These are phyloP conservation scores for Arxiozyma bovina DNA, from an alignment of 1,139 yeast genomes.

Conservation along the genomic window DNA sequence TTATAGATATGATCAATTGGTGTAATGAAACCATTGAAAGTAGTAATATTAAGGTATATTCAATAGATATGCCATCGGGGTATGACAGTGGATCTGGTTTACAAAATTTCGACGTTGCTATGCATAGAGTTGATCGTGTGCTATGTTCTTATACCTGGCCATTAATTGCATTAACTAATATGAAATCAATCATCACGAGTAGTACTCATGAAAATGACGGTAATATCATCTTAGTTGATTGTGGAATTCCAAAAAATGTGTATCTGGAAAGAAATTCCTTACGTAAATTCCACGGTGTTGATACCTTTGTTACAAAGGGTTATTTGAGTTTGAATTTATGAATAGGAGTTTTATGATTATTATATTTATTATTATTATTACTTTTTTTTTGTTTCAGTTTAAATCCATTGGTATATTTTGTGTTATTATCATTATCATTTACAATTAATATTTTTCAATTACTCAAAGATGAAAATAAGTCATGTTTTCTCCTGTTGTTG, in stretches of 20 bases:
- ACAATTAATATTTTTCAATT: too few relatives aligned
- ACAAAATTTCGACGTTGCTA: constrained; percentile 24
- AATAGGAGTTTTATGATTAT: not conserved
- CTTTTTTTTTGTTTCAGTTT: not conserved
- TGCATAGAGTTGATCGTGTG: constrained; percentile 35
- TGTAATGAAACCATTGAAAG: constrained; percentile 46
- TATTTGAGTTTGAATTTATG: constrained; percentile 1
- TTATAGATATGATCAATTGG: constrained; percentile 49
- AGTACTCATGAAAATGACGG: constrained; percentile 4
- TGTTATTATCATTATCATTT: too few relatives aligned
- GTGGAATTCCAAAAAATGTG: constrained; percentile 51
- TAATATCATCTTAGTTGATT: constrained; percentile 48
- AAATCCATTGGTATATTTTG: too few relatives aligned
- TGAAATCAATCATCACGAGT: constrained; percentile 31
- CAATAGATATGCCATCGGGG: constrained; percentile 78
- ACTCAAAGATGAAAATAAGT: too few relatives aligned
- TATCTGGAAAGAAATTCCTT: constrained; percentile 25
- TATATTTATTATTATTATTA: not conserved
- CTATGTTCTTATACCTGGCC: constrained; percentile 66
- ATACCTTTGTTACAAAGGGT: constrained; percentile 19
- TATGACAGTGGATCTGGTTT: constrained; percentile 79
- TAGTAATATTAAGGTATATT: constrained; percentile 41
- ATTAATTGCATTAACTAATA: constrained; percentile 51
- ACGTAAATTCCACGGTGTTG: constrained; percentile 27
- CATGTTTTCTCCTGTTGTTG: too few relatives aligned